Evolutionary conservation across 345 rosid species (phyloP).

Genomic region (Noccaea bulbosa): DNA sequence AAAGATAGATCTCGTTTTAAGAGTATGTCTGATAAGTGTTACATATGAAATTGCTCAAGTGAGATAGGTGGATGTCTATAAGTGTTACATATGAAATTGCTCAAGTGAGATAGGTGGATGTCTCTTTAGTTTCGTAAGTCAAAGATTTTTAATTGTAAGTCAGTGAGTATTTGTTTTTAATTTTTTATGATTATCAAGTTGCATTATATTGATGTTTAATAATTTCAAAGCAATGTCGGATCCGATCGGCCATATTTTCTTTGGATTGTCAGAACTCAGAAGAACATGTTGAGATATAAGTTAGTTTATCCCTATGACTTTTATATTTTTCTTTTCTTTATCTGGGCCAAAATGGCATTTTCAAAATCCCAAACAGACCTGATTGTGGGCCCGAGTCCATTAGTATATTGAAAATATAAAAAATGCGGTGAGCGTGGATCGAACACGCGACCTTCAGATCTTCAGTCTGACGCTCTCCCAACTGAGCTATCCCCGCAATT

Average conservation of each 20-base stretch:
- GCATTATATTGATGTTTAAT: background rate
- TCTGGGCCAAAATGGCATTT: background rate
- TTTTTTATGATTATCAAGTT: constrained; percentile 24
- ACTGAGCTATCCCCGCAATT: constrained; percentile 75
- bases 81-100: too few species aligned
- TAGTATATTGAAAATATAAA: background rate
- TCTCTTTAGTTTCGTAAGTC: too few species aligned
- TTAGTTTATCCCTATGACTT: background rate
- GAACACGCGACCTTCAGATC: constrained; percentile 99
- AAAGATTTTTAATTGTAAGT: background rate
- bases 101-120: too few species aligned
- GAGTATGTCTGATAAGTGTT: too few species aligned
- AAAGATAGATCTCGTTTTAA: too few species aligned
- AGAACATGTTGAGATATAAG: constrained; percentile 8
- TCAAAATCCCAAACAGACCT: background rate
- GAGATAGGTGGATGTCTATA: too few species aligned
- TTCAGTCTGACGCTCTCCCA: constrained; percentile 99
- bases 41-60: too few species aligned
- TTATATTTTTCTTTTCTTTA: too few species aligned
- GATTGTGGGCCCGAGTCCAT: background rate
- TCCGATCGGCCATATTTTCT: constrained; percentile 31
- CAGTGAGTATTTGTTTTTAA: constrained; percentile 6
- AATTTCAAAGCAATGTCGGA: background rate
- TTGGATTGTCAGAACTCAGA: constrained; percentile 5
- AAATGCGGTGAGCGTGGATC: constrained; percentile 88